Conservation (phyloP, 1,139 yeast genomes). For the Eremothecium coryli region DNA sequence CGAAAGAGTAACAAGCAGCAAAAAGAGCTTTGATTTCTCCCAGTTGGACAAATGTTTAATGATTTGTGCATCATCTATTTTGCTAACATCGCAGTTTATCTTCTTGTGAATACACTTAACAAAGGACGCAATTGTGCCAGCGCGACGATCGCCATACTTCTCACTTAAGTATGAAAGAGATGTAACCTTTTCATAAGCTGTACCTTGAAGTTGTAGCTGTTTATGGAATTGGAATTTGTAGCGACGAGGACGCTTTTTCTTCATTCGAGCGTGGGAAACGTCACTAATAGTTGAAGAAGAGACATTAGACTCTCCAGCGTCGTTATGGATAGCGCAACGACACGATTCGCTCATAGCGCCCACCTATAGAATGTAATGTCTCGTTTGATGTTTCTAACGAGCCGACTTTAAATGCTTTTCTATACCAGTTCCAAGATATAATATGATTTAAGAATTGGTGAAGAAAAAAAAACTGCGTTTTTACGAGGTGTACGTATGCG, state of each 20-base stretch:
- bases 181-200: constrained; percentile 26
- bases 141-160: constrained; percentile 27
- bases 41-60: constrained; percentile 21
- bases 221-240: constrained; percentile 15
- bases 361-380: too few relatives aligned
- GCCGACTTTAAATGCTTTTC: too few relatives aligned
- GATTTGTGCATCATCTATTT: constrained; percentile 21
- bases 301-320: too few relatives aligned
- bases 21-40: constrained; percentile 27
- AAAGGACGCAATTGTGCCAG: constrained; percentile 26
- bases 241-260: constrained; percentile 1
- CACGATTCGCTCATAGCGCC: too few relatives aligned
- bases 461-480: too few relatives aligned
- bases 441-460: too few relatives aligned
- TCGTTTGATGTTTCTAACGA: too few relatives aligned
- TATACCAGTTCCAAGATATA: too few relatives aligned
- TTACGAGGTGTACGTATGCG: too few relatives aligned
- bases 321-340: too few relatives aligned
- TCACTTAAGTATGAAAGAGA: constrained; percentile 26
- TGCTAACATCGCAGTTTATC: constrained; percentile 24
- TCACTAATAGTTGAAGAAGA: too few relatives aligned
- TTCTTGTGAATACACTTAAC: constrained; percentile 28
- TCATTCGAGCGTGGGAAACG: too few relatives aligned
- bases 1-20: constrained; percentile 27
- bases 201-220: constrained; percentile 21